phyloP scores from a whole-genome alignment of 371 early-diverging fungal species.

The Gilbertella persicaria region DNA sequence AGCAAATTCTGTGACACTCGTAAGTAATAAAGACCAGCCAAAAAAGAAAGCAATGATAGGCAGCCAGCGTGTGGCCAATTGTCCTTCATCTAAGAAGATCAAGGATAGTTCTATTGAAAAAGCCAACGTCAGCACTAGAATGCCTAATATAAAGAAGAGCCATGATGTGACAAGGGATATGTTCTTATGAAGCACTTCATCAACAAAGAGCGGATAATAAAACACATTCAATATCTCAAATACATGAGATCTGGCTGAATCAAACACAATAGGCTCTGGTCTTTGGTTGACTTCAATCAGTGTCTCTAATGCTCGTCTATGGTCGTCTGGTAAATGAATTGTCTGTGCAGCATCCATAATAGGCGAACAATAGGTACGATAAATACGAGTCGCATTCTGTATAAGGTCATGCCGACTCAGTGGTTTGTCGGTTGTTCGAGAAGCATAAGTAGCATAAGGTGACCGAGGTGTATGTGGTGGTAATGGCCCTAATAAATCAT shows the following conservation, averaged over 20 bases:
- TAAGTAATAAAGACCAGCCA: conserved; percentile 38
- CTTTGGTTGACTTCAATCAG: conserved; percentile 42
- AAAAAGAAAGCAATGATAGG: conserved; percentile 40
- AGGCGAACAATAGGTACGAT: conserved; percentile 40
- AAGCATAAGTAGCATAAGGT: conserved; percentile 27
- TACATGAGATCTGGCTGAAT: conserved; percentile 46
- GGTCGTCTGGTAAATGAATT: conserved; percentile 49
- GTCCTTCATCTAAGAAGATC: conserved; percentile 37
- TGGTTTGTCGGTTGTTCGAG: conserved; percentile 26
- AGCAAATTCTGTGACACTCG: conserved; percentile 45
- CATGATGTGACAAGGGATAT: conserved; percentile 23
- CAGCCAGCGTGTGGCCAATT: conserved; percentile 34
- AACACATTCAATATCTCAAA: conserved; percentile 53
- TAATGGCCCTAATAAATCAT: conserved; percentile 24
- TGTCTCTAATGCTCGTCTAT: conserved; percentile 43
- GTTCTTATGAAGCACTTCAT: conserved; percentile 41
- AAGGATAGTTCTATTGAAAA: conserved; percentile 43
- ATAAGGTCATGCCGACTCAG: conserved; percentile 40
- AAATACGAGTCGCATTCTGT: conserved; percentile 49
- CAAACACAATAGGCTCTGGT: conserved; percentile 51
- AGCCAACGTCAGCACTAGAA: conserved; percentile 35
- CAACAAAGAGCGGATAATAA: conserved; percentile 51
- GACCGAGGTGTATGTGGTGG: conserved; percentile 19
- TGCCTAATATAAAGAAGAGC: conserved; percentile 23
- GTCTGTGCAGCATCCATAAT: conserved; percentile 40